phyloP scores from a whole-genome alignment of 768 basidiomycete species.

The Naematelia encephala region DNA sequence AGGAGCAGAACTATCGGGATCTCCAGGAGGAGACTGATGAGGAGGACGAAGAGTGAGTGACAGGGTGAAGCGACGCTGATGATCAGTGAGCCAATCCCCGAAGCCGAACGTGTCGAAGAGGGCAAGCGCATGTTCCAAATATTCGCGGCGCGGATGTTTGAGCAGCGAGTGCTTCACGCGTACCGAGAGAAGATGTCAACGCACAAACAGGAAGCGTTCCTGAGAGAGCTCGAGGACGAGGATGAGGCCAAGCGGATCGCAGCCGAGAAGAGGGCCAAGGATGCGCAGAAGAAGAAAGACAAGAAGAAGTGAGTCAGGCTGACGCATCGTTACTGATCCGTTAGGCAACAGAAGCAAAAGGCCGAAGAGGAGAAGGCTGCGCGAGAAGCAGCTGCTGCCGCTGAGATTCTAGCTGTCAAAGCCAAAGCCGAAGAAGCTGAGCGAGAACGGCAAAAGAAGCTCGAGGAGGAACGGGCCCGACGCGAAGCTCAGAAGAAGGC shows the following conservation, averaged over 20 bases:
- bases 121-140: conserved; percentile 99
- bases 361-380: conserved; percentile 88
- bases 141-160: conserved; percentile 99
- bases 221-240: conserved; percentile 94
- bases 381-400: conserved; percentile 78
- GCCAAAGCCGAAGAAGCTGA: conserved; percentile 73
- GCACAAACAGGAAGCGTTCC: conserved; percentile 85
- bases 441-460: conserved; percentile 72
- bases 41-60: conserved; percentile 59
- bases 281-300: conserved; percentile 98
- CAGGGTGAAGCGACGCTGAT: conserved; percentile 8
- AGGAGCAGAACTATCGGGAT: conserved; percentile 66
- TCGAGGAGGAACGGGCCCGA: conserved; percentile 67
- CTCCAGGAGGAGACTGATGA: conserved; percentile 62
- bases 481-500: conserved; percentile 17
- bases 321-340: conserved; percentile 1
- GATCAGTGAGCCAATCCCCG: conserved; percentile 60
- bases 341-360: conserved; percentile 81
- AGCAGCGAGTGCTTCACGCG: conserved; percentile 92
- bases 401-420: conserved; percentile 74
- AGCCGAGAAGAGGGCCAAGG: conserved; percentile 87
- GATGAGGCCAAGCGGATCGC: conserved; percentile 78
- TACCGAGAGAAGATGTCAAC: conserved; percentile 96
- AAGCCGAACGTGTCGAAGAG: conserved; percentile 98
- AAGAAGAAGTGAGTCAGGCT: conserved; percentile 72